Base-by-base conservation (phyloP, 106 monocot species). In the Apostasia ramifera region DNA sequence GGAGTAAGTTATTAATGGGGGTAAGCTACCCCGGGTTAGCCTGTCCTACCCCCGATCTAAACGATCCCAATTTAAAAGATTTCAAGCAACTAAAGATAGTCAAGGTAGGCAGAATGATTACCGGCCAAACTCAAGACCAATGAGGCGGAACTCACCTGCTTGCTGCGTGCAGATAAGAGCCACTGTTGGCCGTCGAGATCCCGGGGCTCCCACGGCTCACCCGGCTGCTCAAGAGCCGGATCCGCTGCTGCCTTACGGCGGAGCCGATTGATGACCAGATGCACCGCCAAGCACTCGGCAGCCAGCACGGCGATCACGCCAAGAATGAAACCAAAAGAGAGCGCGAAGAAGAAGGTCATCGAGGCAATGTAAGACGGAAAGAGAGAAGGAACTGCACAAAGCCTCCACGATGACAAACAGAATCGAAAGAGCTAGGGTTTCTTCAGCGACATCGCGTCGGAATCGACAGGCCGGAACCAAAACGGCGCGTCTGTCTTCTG, bases 121-220 rank as follows among this genome's bases (percentile, higher is more conserved):
- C 10, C 62, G 11, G 62, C 62, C 44, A 8, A 65, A 65, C 40
- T 65, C 48, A 10, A 65, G 43, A 47, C 26, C 65, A 48, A 65
- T 65, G 47, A 2, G 2, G 4, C 14, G 37, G 37, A 13, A 0
- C 75, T 57, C 8, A 93, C 93, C 93, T 89, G 68, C 80, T 93
- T 93, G 59, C 68, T 70, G 47, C 38, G 14, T 8, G 81, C 68
- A 40, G 44, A 75, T 10, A 68, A 9, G 38, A 84, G 53, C 57
- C 70, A 61, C 40, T 53, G 75, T 42, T 92, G 83, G 14, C 46
- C 54, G 10, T 47, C 66, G 40, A 81, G 82, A 75, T 76, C 84
- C 7, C 42, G 44, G 51, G 40, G 51, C 3, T 8, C 48, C 58
- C 37, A 62, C 9, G 45, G 43, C 58, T 40, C 47, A 64, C 38